Evolutionary conservation across 768 basidiomycete species (phyloP).

Genomic region (Xerocomellus dryophilus): DNA sequence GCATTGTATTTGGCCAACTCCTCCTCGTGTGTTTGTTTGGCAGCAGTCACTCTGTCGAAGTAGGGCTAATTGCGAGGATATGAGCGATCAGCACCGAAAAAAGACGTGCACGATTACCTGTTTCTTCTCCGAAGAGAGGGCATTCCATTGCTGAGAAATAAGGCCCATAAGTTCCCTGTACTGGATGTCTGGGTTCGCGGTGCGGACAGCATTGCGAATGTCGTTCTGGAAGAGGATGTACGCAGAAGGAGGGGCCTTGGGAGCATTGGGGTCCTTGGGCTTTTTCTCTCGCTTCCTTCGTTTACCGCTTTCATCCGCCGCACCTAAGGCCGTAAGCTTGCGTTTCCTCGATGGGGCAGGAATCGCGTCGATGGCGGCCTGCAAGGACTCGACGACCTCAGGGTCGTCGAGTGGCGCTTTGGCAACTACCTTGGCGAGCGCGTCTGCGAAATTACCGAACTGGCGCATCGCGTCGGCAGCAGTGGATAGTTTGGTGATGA

Average conservation of each 20-base stretch:
- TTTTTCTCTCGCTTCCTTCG: conserved; percentile 49
- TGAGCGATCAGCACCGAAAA: not conserved
- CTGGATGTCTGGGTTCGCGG: conserved; percentile 56
- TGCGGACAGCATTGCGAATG: conserved; percentile 70
- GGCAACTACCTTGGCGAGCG: conserved; percentile 50
- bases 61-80: conserved; percentile 24
- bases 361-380: conserved; percentile 31
- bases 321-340: conserved; percentile 36
- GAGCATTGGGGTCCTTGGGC: conserved; percentile 85
- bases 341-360: conserved; percentile 47
- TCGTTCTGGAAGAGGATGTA: conserved; percentile 96
- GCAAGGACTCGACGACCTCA: conserved; percentile 27
- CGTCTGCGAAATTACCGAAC: conserved; percentile 58
- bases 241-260: conserved; percentile 88
- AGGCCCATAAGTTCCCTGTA: conserved; percentile 70
- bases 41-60: conserved; percentile 44
- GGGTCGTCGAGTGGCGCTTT: conserved; percentile 36
- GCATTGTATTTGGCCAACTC: conserved; percentile 67
- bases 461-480: conserved; percentile 65
- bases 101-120: conserved; percentile 49
- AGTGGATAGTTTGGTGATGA: conserved; percentile 49
- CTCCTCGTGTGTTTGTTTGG: conserved; percentile 62
- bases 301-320: conserved; percentile 38
- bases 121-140: conserved; percentile 65
- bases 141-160: conserved; percentile 74